Evolutionary conservation across 805 yeast genomes (phyloP).

Genomic region (Suhomyces faveliae): DNA sequence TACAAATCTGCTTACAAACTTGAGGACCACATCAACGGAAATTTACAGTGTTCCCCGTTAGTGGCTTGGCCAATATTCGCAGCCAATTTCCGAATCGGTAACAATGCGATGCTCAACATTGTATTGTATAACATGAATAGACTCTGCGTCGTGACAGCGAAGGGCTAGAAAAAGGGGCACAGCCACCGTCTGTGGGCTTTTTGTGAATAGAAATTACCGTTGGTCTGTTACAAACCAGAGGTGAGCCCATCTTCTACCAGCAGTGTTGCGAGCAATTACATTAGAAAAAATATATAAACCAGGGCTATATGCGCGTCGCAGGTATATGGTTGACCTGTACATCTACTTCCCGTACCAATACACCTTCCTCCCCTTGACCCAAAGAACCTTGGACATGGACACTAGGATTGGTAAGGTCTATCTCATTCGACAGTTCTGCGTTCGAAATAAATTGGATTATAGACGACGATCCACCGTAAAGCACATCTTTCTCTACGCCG

Average conservation of each 20-base stretch:
- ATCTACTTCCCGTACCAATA: conserved; percentile 51
- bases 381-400: conserved; percentile 55
- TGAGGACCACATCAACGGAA: too few species aligned
- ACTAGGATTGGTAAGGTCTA: conserved; percentile 48
- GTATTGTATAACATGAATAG: too few species aligned
- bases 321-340: neutral
- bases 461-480: conserved; percentile 67
- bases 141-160: too few species aligned
- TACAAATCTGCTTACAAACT: too few species aligned
- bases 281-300: neutral
- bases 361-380: conserved; percentile 66
- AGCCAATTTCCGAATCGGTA: too few species aligned
- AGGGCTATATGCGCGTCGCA: neutral
- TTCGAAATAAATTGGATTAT: conserved; percentile 50
- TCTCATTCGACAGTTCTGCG: conserved; percentile 24
- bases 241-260: neutral
- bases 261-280: neutral
- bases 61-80: too few species aligned
- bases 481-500: conserved; percentile 70
- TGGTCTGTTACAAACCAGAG: neutral
- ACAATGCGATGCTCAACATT: too few species aligned
- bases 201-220: neutral
- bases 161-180: neutral
- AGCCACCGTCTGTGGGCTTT: neutral
- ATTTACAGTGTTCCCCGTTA: too few species aligned